Evolutionary conservation across 139 green algal genomes (phyloP).

Genomic region (Closterium sp.): DNA sequence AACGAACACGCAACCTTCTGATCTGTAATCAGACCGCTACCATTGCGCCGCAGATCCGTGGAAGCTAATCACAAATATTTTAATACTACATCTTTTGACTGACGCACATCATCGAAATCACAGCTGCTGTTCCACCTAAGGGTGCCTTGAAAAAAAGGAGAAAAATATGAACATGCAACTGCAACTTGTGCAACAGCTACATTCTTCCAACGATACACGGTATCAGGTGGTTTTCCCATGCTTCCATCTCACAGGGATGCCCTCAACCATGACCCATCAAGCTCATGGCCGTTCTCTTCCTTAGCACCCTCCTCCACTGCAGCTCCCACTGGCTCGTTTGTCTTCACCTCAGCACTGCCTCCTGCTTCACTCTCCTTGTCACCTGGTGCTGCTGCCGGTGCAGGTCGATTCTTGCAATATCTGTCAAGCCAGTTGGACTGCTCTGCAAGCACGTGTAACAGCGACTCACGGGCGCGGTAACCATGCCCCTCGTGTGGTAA

Average conservation of each 20-base stretch:
- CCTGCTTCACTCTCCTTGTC: not conserved
- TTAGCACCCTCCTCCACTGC: not conserved
- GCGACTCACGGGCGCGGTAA: conserved; percentile 45
- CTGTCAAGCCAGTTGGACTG: conserved; percentile 43
- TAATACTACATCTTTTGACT: too few species aligned
- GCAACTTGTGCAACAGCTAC: too few species aligned
- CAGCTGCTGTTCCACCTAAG: too few species aligned
- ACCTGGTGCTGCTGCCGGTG: not conserved
- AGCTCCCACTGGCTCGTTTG: not conserved
- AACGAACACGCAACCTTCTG: not conserved
- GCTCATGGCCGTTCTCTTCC: not conserved
- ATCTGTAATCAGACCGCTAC: not conserved
- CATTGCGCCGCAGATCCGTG: not conserved
- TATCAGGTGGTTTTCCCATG: not conserved
- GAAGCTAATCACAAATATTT: too few species aligned
- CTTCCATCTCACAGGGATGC: not conserved
- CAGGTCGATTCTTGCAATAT: conserved; percentile 13
- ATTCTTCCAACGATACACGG: not conserved
- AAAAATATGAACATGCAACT: too few species aligned
- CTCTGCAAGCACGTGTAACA: conserved; percentile 48
- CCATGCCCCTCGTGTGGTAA: conserved; percentile 91
- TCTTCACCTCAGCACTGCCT: not conserved
- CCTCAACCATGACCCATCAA: not conserved
- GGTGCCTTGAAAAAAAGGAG: too few species aligned
- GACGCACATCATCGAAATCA: too few species aligned